phyloP scores from a whole-genome alignment of 139 green algal species.

The Edaphochlamys debaryana region DNA sequence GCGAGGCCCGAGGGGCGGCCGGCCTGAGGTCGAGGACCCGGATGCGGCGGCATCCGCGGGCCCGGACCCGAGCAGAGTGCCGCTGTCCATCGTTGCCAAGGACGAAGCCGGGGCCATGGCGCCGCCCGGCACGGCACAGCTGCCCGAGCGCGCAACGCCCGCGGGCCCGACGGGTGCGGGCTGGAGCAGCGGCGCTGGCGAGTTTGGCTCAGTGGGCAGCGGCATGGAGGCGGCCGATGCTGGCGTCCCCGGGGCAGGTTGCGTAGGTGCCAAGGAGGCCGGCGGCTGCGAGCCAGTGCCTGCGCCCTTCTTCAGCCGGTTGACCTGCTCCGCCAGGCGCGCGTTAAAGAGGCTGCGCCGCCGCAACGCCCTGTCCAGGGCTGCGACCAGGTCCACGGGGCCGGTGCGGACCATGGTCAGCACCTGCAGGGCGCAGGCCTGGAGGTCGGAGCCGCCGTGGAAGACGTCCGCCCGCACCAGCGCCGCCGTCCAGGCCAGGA shows the following conservation, averaged over 20 bases:
- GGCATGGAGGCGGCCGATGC: background rate
- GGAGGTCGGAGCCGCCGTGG: conserved; percentile 22
- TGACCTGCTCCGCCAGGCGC: conserved; percentile 18
- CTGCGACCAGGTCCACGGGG: background rate
- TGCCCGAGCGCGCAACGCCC: background rate
- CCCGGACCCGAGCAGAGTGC: too few species aligned
- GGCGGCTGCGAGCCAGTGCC: too few species aligned
- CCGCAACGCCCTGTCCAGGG: conserved; percentile 7
- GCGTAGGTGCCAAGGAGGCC: too few species aligned
- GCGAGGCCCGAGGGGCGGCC: too few species aligned
- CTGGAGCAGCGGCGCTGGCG: background rate
- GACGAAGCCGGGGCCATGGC: conserved; percentile 15
- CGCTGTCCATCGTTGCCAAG: background rate
- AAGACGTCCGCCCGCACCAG: conserved; percentile 32
- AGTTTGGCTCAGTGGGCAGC: background rate
- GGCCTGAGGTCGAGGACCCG: too few species aligned
- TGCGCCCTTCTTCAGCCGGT: conserved; percentile 8
- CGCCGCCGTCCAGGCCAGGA: conserved; percentile 27
- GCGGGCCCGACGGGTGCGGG: background rate
- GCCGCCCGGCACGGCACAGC: background rate
- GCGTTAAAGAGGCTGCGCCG: conserved; percentile 31
- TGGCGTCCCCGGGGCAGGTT: background rate
- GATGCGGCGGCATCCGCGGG: too few species aligned
- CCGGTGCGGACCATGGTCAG: conserved; percentile 15
- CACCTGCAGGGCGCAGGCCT: conserved; percentile 29